Base-by-base conservation (phyloP, 1,284 basidiomycete species). In the Irpex sp. region DNA sequence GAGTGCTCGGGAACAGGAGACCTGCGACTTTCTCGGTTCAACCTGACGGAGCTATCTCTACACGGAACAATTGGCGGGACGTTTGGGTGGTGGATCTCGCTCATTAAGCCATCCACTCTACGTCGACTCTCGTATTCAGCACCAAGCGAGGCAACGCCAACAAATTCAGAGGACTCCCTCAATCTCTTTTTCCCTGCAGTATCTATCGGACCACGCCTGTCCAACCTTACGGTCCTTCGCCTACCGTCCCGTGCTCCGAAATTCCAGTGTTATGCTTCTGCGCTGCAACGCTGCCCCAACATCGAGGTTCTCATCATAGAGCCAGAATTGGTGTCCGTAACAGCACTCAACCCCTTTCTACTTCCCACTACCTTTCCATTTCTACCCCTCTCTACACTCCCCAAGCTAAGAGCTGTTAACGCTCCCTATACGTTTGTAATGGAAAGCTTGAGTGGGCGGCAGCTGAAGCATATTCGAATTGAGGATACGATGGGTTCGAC, bases 81-180 rank as follows among this genome's bases (percentile, higher is more conserved):
- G 15, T 62, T 52, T 26, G 64, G 64, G 6, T 64, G 64, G 64
- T 64, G 64, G 64, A 64, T 64, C 19, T 61, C 60, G 5, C 57
- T 64, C 13, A 26, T 64, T 2, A 48, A 48, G 19, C 58, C 57
- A 6, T n/a, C 60, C 1, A 21, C 60, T n/a, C 31, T 64, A 9
- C 44, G 54, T 31, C 57, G 37, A 7, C 58, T 64, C 57, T 64
- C 64, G 7, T 64, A 64, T 34, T 51, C 58, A 6, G 38, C 64
- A 3, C 51, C 13, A 15, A 17, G 26, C n/a, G 36, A 57, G 17
- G 5, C 26, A 36, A n/a, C 17, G 15, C 4, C 13, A 8, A 8
- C 49, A 3, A 51, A 11, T 44, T 3, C 8, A 6, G 40, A 56
- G 0, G 64, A 64, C n/a, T 61, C 64, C 5, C 34, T 55, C 19